Base-by-base conservation (phyloP, 129 eudicot genomes). In the Gnaphalium uliginosum region DNA sequence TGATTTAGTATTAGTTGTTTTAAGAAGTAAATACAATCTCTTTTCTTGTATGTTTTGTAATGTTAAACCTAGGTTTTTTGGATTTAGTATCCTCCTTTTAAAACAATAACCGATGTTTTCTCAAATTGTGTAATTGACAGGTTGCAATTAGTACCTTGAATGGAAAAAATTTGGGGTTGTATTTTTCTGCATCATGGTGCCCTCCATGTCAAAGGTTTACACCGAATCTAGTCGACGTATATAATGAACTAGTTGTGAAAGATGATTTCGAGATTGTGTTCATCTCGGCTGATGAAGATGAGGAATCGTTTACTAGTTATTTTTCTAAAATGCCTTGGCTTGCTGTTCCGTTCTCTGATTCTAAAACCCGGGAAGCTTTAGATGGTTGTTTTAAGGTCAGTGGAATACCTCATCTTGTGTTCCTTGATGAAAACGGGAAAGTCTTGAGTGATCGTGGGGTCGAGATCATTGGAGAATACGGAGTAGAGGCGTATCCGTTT, bases 111-210 rank as follows among this genome's bases (percentile, higher is more conserved):
- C n/a, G 73, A 54, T 25, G 13, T 17, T 58, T 41, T 62, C 13
- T 10, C 62, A 54, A 25, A 25, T 32, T n/a, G 15, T 80, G 57
- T 22, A 25, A 65, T 56, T 72, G 65, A 53, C 73, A 91, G 97
- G 87, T 86, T 68, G 81, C 81, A 75, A 54, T 86, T 51, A 75
- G 78, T 24, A 80, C 63, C 69, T 66, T 90, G 76, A 84, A 69
- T 14, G 93, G 96, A 18, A 90, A 93, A 75, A 85, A 15, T 10
- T 65, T 90, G 8, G 98, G 96, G 21, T 62, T 93, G 48, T 93
- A 93, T 74, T 90, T 93, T 81, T 90, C 96, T 2, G 96, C 96
- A 37, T 93, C 98, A 3, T 93, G 96, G 98, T 88, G 96, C 32
- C 86, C 85, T 22, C 98, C 96, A 6, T 90, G 98, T 80, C 92